Evolutionary conservation across 2,329 filamentous ascomycete genomes (phyloP).

Genomic region (Domatiomyces catenatus): DNA sequence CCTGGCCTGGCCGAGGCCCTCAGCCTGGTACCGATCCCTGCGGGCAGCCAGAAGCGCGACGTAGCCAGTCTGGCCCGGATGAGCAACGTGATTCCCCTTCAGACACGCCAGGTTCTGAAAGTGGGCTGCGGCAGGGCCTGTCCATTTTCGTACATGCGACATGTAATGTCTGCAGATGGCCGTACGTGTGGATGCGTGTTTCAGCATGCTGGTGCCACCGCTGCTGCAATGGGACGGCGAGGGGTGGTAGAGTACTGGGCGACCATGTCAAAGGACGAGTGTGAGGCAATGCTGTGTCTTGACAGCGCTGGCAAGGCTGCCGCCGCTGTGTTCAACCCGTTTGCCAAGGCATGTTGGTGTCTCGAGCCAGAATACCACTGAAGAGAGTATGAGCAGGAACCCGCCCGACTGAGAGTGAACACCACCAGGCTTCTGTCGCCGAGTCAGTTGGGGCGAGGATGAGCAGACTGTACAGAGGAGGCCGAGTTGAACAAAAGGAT

Average conservation of each 20-base stretch:
- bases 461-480: background rate
- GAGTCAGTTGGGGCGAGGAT: background rate
- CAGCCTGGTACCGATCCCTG: conserved; percentile 6
- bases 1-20: conserved; percentile 8
- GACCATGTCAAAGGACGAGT: conserved; percentile 13
- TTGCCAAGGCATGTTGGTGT: conserved; percentile 14
- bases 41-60: conserved; percentile 3
- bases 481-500: background rate
- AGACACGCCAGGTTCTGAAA: conserved; percentile 9
- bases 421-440: background rate
- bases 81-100: conserved; percentile 3
- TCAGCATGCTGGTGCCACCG: conserved; percentile 8
- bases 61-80: background rate
- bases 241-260: conserved; percentile 7
- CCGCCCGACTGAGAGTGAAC: no score
- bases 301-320: conserved; percentile 9
- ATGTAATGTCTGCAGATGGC: conserved; percentile 7
- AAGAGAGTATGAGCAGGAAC: conserved; percentile 8
- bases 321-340: conserved; percentile 14
- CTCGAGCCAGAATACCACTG: conserved; percentile 6
- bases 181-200: conserved; percentile 12
- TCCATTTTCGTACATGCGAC: conserved; percentile 10
- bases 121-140: conserved; percentile 7
- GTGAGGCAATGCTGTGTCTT: conserved; percentile 14
- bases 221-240: conserved; percentile 1